Base-by-base conservation (phyloP, 768 basidiomycete genomes). In the Lentinula raphanica region DNA sequence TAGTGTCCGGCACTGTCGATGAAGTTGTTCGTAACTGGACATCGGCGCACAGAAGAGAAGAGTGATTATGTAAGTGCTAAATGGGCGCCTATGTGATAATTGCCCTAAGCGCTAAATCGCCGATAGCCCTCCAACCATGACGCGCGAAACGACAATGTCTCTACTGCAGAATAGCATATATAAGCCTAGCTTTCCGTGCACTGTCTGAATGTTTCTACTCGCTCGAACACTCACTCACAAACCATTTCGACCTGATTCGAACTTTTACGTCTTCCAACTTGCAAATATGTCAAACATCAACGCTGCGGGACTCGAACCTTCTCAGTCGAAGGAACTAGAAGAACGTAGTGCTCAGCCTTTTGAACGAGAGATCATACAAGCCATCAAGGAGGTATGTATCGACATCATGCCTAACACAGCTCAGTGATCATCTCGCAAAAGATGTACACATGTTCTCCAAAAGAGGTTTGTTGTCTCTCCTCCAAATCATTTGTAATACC, bases 1-100 rank as follows among this genome's bases (percentile, higher is more conserved):
- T 27, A 98, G 84, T 4, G 94, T 94, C 65, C 95, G 81, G 73
- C 92, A 92, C 71, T 96, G 94, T 55, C 94, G 78, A 66, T 97
- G 90, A 31, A 98, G 79, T 56, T 88, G 83, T 64, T 98, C 96
- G 75, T 94, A 95, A 63, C 76, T 85, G 58, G 87, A 78, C 89
- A 91, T 92, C 57, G 56, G 60, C 60, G 48, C 36, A 11, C 3
- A 5, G 36, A 6, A 27, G 17, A 35, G 32, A 36, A n/a, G n/a
- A n/a, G n/a, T n/a, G n/a, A n/a, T n/a, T n/a, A n/a, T n/a, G n/a
- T n/a, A n/a, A n/a, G n/a, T n/a, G 36, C 36, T 38, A 12, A 21
- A 12, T 48, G 5, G 25, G 29, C 36, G 23, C 23, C 27, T 48
- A 12, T 11, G 13, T 28, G 46, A 48, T 28, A 9, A 11, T 11